Evolutionary conservation across 495 filamentous ascomycete genomes (phyloP).

Genomic region (Penicillium bialowiezense): DNA sequence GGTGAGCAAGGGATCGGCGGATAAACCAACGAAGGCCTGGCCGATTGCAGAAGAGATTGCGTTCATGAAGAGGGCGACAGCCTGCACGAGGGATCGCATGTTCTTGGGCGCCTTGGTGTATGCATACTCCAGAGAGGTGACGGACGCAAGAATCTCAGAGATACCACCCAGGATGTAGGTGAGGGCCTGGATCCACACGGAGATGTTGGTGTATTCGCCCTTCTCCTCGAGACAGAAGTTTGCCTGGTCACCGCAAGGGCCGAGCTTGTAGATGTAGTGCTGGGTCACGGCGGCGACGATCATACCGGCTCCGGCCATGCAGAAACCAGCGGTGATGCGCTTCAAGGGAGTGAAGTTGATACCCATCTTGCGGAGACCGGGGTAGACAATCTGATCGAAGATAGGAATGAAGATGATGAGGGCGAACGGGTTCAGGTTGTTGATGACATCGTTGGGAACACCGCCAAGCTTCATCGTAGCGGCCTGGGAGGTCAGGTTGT

Average conservation of each 20-base stretch:
- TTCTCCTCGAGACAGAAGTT: slow-evolving; percentile 39
- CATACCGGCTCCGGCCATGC: slow-evolving; percentile 60
- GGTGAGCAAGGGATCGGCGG: slow-evolving; percentile 65
- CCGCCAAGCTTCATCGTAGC: slow-evolving; percentile 66
- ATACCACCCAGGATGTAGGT: slow-evolving; percentile 66
- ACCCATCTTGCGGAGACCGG: slow-evolving; percentile 56
- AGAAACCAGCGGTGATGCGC: slow-evolving; percentile 68
- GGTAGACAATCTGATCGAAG: slow-evolving; percentile 67
- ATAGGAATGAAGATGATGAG: slow-evolving; percentile 80
- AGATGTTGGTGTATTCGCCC: slow-evolving; percentile 44
- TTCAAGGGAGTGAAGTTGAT: slow-evolving; percentile 72
- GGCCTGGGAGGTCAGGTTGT: slow-evolving; percentile 76
- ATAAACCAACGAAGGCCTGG: slow-evolving; percentile 62
- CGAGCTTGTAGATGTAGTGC: slow-evolving; percentile 65
- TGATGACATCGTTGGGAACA: slow-evolving; percentile 75
- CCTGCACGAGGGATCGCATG: slow-evolving; percentile 71
- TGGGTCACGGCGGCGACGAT: slow-evolving; percentile 63
- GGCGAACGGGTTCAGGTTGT: slow-evolving; percentile 73
- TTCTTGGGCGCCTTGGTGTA: slow-evolving; percentile 77
- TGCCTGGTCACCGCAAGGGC: slow-evolving; percentile 54
- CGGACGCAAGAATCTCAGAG: slow-evolving; percentile 70
- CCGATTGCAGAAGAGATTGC: slow-evolving; percentile 68
- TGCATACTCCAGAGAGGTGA: slow-evolving; percentile 68
- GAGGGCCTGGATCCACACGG: slow-evolving; percentile 61
- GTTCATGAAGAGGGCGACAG: slow-evolving; percentile 65